Evolutionary conservation across 306 rosid genomes (phyloP).

Genomic region (Glycine soja): DNA sequence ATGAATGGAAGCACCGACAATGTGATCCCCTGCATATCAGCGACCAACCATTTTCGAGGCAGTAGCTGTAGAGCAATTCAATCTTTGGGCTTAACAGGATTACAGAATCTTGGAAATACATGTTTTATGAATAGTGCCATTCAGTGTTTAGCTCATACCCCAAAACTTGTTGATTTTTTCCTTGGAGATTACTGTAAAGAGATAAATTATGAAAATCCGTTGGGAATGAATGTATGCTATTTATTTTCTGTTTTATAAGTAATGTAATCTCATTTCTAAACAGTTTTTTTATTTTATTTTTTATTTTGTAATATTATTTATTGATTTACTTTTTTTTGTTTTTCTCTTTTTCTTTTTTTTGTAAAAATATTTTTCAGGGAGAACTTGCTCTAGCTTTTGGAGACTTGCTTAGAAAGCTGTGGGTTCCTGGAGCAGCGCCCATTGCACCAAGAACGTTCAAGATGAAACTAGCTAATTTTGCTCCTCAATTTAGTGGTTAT

Average conservation of each 20-base stretch:
- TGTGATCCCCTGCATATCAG: slow-evolving; percentile 48
- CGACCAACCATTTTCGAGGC: slow-evolving; percentile 48
- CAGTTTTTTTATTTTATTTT: slow-evolving; percentile 9
- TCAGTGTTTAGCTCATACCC: slow-evolving; percentile 88
- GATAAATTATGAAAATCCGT: slow-evolving; percentile 78
- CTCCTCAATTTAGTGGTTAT: slow-evolving; percentile 84
- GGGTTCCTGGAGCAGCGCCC: slow-evolving; percentile 76
- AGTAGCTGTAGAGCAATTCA: slow-evolving; percentile 59
- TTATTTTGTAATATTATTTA: neutral
- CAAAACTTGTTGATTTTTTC: slow-evolving; percentile 79
- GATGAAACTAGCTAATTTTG: slow-evolving; percentile 71
- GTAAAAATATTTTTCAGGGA: slow-evolving; percentile 59
- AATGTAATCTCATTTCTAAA: slow-evolving; percentile 9
- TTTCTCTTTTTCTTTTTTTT: neutral
- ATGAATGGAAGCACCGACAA: slow-evolving; percentile 65
- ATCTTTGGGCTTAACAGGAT: slow-evolving; percentile 79
- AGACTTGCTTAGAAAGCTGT: slow-evolving; percentile 76
- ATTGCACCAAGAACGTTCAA: slow-evolving; percentile 78
- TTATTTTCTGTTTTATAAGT: slow-evolving; percentile 34
- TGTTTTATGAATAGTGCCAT: slow-evolving; percentile 94
- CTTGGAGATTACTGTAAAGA: slow-evolving; percentile 78
- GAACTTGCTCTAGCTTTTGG: slow-evolving; percentile 93
- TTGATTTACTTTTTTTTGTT: slow-evolving; percentile 15
- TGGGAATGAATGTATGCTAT: slow-evolving; percentile 81
- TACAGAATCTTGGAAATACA: slow-evolving; percentile 93